phyloP scores from a whole-genome alignment of 116 monocot species.

The Papilionanthe hybrid region DNA sequence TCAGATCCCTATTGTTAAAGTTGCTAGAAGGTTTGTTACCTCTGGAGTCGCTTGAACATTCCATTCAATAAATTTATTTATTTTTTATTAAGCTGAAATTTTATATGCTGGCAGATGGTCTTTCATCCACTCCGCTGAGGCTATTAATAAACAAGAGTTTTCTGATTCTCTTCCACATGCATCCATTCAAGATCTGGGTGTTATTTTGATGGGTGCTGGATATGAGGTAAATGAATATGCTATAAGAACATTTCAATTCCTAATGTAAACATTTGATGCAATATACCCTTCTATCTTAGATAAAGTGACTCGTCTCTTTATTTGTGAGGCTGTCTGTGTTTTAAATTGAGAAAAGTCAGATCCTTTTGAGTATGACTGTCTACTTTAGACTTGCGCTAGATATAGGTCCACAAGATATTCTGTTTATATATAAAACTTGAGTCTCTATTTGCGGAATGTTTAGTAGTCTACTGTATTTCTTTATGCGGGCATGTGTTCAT shows the following conservation, averaged over 20 bases:
- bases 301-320: too few species aligned
- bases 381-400: too few species aligned
- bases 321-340: too few species aligned
- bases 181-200: constrained; percentile 79
- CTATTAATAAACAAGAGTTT: constrained; percentile 72
- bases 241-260: not conserved
- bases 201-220: constrained; percentile 82
- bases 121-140: constrained; percentile 64
- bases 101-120: constrained; percentile 64
- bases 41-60: not conserved
- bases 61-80: not conserved
- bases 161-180: constrained; percentile 69
- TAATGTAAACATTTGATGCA: not conserved
- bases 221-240: constrained; percentile 55
- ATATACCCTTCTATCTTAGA: too few species aligned
- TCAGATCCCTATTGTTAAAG: constrained; percentile 86
- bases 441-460: too few species aligned
- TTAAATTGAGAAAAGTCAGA: too few species aligned
- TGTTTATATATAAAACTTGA: too few species aligned
- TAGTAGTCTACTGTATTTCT: too few species aligned
- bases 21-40: constrained; percentile 64
- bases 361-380: too few species aligned
- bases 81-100: not conserved
- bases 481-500: too few species aligned
- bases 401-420: too few species aligned